Percentiles rank a stretch among this genome's conserved stretches.
Evolutionary conservation across 805 yeast genomes (phyloP).

Genomic region (Saccharomycopsis microspora): DNA sequence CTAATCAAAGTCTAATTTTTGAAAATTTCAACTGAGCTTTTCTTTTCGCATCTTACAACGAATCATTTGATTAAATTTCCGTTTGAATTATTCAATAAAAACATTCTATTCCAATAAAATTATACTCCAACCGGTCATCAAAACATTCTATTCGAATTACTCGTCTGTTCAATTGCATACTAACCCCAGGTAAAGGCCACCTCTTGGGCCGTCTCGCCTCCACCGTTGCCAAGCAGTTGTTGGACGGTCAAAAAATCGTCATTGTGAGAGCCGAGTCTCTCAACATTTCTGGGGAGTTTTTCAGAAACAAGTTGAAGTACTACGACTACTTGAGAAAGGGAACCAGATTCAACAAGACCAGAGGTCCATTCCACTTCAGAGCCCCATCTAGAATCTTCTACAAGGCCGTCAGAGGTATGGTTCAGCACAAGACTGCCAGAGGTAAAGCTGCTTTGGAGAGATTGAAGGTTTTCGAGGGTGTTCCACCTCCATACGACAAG

Average conservation of each 20-base stretch:
- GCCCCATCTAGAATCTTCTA: slow-evolving; percentile 99
- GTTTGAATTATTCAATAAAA: too few relatives aligned
- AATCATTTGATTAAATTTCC: too few relatives aligned
- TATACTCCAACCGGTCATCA: too few relatives aligned
- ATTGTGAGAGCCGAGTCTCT: slow-evolving; percentile 96
- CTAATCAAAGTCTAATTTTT: too few relatives aligned
- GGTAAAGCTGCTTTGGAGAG: slow-evolving; percentile 99
- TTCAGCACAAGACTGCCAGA: slow-evolving; percentile 99
- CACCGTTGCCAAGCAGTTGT: slow-evolving; percentile 94
- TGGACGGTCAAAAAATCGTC: slow-evolving; percentile 96
- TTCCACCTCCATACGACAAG: slow-evolving; percentile 99
- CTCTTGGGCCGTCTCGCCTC: slow-evolving; percentile 99
- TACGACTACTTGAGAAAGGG: slow-evolving; percentile 99
- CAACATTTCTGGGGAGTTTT: slow-evolving; percentile 99
- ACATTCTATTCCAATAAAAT: too few relatives aligned
- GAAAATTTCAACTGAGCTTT: too few relatives aligned
- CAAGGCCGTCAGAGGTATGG: slow-evolving; percentile 99
- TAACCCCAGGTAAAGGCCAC: slow-evolving; percentile 79
- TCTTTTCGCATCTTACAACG: too few relatives aligned
- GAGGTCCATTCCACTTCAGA: slow-evolving; percentile 99
- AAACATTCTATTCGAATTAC: too few relatives aligned
- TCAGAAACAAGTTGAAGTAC: slow-evolving; percentile 99
- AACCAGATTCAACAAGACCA: slow-evolving; percentile 95
- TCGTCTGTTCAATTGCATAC: too few relatives aligned
- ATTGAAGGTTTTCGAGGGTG: slow-evolving; percentile 99